Evolutionary conservation across 2,329 filamentous ascomycete genomes (phyloP), one percentile per base, ranked within the genome.

Genomic region (Madurella fahalii): DNA sequence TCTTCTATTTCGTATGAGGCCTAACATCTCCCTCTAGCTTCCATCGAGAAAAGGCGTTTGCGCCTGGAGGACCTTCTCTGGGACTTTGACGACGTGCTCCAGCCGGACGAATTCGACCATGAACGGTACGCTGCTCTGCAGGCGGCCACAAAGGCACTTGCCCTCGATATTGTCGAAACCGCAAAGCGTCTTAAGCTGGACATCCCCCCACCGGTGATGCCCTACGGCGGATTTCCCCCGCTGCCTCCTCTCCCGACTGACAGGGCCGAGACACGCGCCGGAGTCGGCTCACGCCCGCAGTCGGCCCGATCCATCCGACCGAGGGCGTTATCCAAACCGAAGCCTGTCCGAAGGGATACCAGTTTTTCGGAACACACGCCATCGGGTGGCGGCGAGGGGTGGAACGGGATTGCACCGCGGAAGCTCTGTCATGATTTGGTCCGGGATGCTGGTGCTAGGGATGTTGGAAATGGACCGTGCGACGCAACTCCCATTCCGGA

Each of bases 31-130:
- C n/a, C 18, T 40, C 40, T 47, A 68, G 68, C 67, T 16, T 65
- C 66, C 16, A 58, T 71, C 25, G 64, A 68, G 40, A 64, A 61
- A 45, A 62, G 61, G 50, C 52, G 68, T 15, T 60, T 70, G 11
- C 53, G 59, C 15, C 61, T 75, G 4, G 72, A 74, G 47, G 70
- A 74, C 50, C 62, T 74, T 2, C 66, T 76, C 7, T 76, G 74
- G 59, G 73, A 75, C 54, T 69, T 76, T 42, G 73, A 76, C 40
- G 74, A 76, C 62, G 74, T 69, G 52, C 69, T 69, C 30, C 68
- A 73, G 25, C 58, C 65, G 5, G 69, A 70, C 44, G 65, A 69
- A 4, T 75, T 73, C 52, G 69, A 72, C 9, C 58, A 62, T 17
- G 60, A 62, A 25, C 70, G 65, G 53, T 76, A 73, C 50, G 54